These are phyloP conservation scores for Leccinellum albellum DNA, from an alignment of 768 basidiomycete species.

Conservation along the genomic window DNA sequence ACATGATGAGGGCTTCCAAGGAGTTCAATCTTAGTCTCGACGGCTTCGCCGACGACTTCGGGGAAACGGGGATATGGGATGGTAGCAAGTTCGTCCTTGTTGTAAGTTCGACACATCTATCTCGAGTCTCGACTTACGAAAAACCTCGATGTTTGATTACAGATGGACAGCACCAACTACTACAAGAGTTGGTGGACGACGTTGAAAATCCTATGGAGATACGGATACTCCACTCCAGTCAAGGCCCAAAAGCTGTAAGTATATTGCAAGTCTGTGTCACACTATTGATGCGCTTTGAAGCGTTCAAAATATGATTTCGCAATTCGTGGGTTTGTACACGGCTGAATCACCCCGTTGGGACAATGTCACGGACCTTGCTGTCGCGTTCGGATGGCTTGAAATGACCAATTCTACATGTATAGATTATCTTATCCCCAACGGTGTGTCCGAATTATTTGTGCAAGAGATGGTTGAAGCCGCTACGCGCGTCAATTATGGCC, in stretches of 20 bases:
- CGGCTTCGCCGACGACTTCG: conserved; percentile 47
- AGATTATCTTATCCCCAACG: conserved; percentile 53
- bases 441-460: conserved; percentile 56
- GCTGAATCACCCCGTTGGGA: conserved; percentile 56
- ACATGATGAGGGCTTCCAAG: conserved; percentile 67
- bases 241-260: conserved; percentile 55
- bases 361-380: conserved; percentile 55
- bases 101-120: conserved; percentile 38
- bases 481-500: conserved; percentile 82
- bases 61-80: conserved; percentile 72
- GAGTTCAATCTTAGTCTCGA: conserved; percentile 70
- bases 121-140: not conserved
- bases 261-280: not conserved
- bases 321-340: conserved; percentile 55
- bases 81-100: conserved; percentile 66
- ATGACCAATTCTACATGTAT: conserved; percentile 48
- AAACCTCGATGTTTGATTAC: conserved; percentile 1
- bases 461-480: conserved; percentile 76
- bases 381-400: conserved; percentile 46
- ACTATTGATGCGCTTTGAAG: conserved; percentile 31
- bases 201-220: conserved; percentile 72
- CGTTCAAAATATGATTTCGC: conserved; percentile 51
- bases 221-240: conserved; percentile 60
- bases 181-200: conserved; percentile 63
- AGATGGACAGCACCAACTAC: conserved; percentile 42